phyloP scores from a whole-genome alignment of 176 grass and related monocot species.

The Oropetium thomaeum region DNA sequence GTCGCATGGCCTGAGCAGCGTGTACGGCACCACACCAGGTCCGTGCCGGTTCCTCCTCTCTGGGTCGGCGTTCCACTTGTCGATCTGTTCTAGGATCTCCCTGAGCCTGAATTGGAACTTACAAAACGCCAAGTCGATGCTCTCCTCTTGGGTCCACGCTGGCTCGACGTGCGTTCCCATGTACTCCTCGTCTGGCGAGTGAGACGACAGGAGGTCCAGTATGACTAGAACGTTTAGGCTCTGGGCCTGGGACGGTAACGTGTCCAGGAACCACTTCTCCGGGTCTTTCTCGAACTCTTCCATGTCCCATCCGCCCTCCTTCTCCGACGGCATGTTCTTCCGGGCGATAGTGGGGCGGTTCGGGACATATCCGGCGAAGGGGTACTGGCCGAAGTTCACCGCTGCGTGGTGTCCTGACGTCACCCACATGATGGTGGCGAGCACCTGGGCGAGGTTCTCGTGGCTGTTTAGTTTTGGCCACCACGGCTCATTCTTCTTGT shows the following conservation, averaged over 20 bases:
- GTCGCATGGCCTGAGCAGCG: constrained; percentile 43
- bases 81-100: constrained; percentile 42
- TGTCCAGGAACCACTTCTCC: constrained; percentile 24
- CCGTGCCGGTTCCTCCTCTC: constrained; percentile 43
- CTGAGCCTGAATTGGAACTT: constrained; percentile 43
- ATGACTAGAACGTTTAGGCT: constrained; percentile 23
- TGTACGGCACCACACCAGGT: constrained; percentile 52
- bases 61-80: constrained; percentile 24
- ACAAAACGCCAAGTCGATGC: constrained; percentile 25
- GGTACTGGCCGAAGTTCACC: constrained; percentile 77
- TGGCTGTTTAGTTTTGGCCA: constrained; percentile 53
- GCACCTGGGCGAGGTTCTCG: constrained; percentile 34
- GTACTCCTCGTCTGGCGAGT: constrained; percentile 68
- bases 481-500: constrained; percentile 64
- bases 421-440: constrained; percentile 65
- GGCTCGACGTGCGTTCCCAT: constrained; percentile 32
- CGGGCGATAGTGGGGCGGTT: constrained; percentile 58
- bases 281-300: constrained; percentile 31
- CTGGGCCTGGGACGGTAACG: constrained; percentile 53
- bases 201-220: constrained; percentile 46
- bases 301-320: background rate
- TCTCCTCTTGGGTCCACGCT: constrained; percentile 32
- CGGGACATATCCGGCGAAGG: constrained; percentile 61
- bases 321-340: constrained; percentile 52
- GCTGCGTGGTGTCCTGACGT: constrained; percentile 65